Percentiles rank a stretch among this genome's conserved stretches.
phyloP scores from a whole-genome alignment of 2,329 filamentous ascomycete genomes.

The Paracamarosporium sp. region DNA sequence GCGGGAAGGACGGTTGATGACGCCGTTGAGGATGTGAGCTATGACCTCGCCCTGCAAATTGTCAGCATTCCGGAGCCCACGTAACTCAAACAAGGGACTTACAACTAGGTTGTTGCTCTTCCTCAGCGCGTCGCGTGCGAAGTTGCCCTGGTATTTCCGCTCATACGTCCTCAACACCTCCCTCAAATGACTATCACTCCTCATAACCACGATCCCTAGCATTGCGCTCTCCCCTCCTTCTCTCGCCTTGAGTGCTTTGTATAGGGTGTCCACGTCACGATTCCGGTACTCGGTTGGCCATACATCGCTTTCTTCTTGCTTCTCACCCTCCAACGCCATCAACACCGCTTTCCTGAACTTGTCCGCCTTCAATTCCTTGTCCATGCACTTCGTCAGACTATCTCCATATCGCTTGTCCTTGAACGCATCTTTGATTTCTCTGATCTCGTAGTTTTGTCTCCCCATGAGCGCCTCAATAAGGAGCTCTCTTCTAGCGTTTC shows the following conservation, averaged over 20 bases:
- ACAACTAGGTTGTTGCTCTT: slow-evolving; percentile 94
- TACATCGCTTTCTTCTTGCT: slow-evolving; percentile 80
- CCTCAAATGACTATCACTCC: slow-evolving; percentile 81
- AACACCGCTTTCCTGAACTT: slow-evolving; percentile 93
- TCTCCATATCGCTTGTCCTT: slow-evolving; percentile 90
- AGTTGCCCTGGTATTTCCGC: slow-evolving; percentile 75
- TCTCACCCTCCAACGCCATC: slow-evolving; percentile 78
- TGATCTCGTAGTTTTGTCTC: slow-evolving; percentile 84
- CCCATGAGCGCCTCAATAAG: slow-evolving; percentile 95
- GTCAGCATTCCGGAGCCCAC: background rate
- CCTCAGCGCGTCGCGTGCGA: slow-evolving; percentile 83
- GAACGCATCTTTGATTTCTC: slow-evolving; percentile 85
- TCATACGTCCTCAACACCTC: slow-evolving; percentile 83
- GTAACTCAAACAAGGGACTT: slow-evolving; percentile 51
- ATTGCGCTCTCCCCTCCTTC: slow-evolving; percentile 88
- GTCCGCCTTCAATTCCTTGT: slow-evolving; percentile 89
- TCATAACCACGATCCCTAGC: slow-evolving; percentile 80
- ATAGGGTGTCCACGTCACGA: slow-evolving; percentile 75
- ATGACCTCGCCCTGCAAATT: slow-evolving; percentile 81
- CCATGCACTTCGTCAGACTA: slow-evolving; percentile 83
- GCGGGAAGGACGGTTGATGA: slow-evolving; percentile 93
- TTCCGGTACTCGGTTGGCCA: slow-evolving; percentile 63
- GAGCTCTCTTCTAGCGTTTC: slow-evolving; percentile 82
- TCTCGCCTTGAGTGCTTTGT: slow-evolving; percentile 70
- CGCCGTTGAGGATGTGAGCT: slow-evolving; percentile 92